A percentile compares a stretch with the other conserved stretches of the same genome.
Evolutionary conservation across 257 asterid species (phyloP).

Genomic region (Solanum bukasovii): DNA sequence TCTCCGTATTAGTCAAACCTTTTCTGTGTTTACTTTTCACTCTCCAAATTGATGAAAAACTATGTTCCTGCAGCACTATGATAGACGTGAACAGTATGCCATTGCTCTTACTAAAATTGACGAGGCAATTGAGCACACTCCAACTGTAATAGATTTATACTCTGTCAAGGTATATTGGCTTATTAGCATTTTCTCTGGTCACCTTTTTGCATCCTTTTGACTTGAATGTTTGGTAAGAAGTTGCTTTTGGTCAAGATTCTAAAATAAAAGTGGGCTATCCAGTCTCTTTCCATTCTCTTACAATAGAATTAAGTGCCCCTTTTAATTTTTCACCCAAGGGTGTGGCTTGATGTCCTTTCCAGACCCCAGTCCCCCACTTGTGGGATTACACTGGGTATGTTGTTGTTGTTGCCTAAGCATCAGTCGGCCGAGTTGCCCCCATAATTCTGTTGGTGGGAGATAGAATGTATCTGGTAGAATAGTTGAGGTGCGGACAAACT

Average conservation of each 20-base stretch:
- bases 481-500: not conserved
- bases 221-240: not conserved
- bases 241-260: not conserved
- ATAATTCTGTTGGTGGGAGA: not conserved
- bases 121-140: slow-evolving; percentile 93
- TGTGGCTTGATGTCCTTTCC: not conserved
- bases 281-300: not conserved
- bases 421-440: not conserved
- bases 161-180: slow-evolving; percentile 64
- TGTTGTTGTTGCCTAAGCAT: not conserved
- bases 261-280: not conserved
- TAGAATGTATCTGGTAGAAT: not conserved
- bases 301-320: not conserved
- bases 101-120: slow-evolving; percentile 68
- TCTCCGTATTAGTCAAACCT: not conserved
- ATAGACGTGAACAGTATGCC: slow-evolving; percentile 61
- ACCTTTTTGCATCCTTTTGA: not conserved
- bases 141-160: slow-evolving; percentile 94
- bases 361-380: not conserved
- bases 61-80: slow-evolving; percentile 74
- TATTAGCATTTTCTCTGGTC: not conserved
- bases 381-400: not conserved
- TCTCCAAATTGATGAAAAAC: slow-evolving; percentile 11
- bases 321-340: not conserved
- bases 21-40: not conserved